phyloP scores from a whole-genome alignment of 2,329 filamentous ascomycete species.

The Clarireedia paspali region DNA sequence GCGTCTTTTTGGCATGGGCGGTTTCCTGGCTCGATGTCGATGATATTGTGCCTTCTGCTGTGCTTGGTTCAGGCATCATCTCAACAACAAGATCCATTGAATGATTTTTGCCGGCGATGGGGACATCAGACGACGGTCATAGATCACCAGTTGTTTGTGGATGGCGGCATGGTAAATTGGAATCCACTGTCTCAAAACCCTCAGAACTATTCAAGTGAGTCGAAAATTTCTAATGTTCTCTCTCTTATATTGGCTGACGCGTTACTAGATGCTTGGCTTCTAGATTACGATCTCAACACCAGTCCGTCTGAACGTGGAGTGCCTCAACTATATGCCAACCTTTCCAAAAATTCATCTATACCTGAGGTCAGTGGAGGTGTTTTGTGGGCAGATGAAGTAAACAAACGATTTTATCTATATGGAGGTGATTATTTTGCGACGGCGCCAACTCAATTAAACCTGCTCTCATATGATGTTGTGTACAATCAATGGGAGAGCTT shows the following conservation, averaged over 20 bases:
- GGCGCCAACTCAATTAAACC: conserved; percentile 38
- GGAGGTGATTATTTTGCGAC: conserved; percentile 46
- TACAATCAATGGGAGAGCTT: conserved; percentile 48
- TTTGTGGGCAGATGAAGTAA: conserved; percentile 53
- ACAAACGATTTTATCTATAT: conserved; percentile 56
- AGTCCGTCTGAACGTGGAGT: conserved; percentile 31
- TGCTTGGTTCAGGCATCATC: conserved; percentile 14
- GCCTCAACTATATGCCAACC: conserved; percentile 47
- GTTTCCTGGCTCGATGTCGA: conserved; percentile 9
- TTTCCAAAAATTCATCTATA: conserved; percentile 51
- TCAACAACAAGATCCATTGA: conserved; percentile 40
- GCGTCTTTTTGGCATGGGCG: neutral
- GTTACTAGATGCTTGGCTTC: conserved; percentile 41
- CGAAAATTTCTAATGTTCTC: neutral
- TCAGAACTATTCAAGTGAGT: conserved; percentile 49
- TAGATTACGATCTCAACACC: conserved; percentile 48
- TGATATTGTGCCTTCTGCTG: conserved; percentile 10
- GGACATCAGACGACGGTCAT: conserved; percentile 55
- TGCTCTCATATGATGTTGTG: conserved; percentile 52
- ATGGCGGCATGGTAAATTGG: conserved; percentile 52
- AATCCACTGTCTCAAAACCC: conserved; percentile 40
- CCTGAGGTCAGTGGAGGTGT: conserved; percentile 41
- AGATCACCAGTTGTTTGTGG: conserved; percentile 52
- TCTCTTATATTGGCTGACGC: neutral
- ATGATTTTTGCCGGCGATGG: conserved; percentile 45